phyloP scores from a whole-genome alignment of 345 rosid genomes.

The Dipteronia sinensis region DNA sequence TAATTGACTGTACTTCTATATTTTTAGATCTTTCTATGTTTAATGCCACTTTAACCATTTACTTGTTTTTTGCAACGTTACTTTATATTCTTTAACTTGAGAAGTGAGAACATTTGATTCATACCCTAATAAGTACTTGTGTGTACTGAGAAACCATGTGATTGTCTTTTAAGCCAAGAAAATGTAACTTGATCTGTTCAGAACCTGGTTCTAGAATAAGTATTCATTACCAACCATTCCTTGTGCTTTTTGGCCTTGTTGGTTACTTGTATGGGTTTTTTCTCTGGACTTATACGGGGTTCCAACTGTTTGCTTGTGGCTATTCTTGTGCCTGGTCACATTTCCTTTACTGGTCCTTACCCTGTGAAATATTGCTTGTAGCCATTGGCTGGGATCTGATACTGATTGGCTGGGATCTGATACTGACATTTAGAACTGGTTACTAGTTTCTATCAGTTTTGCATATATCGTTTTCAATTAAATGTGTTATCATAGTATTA shows the following conservation, averaged over 20 bases:
- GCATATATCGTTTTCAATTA: background rate
- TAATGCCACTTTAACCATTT: background rate
- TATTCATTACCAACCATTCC: background rate
- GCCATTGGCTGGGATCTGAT: conserved; percentile 9
- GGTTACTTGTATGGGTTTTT: background rate
- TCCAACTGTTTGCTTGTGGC: background rate
- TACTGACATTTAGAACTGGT: conserved; percentile 2
- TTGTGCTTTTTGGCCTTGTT: background rate
- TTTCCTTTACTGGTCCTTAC: background rate
- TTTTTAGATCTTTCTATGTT: background rate
- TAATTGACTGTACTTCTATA: background rate
- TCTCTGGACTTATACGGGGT: background rate
- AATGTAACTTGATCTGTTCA: background rate
- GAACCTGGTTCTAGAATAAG: background rate
- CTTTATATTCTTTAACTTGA: background rate
- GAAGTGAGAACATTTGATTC: background rate
- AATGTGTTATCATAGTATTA: conserved; percentile 3
- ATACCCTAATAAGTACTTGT: background rate
- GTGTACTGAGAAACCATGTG: background rate
- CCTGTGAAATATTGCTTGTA: background rate
- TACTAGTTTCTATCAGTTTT: background rate
- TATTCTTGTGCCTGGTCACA: background rate
- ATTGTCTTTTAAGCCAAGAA: conserved; percentile 8
- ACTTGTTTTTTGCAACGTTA: background rate
- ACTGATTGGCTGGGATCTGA: conserved; percentile 13